These are phyloP conservation scores for Neurospora discreta DNA, from an alignment of 495 filamentous ascomycete species.

Conservation along the genomic window DNA sequence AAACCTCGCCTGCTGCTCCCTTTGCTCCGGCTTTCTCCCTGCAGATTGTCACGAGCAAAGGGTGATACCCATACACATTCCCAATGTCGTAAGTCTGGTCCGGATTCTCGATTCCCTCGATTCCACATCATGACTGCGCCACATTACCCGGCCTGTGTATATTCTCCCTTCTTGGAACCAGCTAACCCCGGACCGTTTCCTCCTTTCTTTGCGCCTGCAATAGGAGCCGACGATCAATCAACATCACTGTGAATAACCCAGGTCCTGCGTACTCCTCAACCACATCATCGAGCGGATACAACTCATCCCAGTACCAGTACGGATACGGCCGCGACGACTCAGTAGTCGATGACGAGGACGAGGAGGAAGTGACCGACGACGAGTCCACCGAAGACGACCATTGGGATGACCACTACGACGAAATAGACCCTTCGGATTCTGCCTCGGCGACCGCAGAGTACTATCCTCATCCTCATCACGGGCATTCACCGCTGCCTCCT, in stretches of 20 bases:
- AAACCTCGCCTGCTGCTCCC: conserved; percentile 2
- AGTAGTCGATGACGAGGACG: conserved; percentile 43
- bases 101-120: background rate
- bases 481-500: background rate
- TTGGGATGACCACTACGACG: conserved; percentile 40
- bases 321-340: conserved; percentile 26
- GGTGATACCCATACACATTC: conserved; percentile 24
- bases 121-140: conserved; percentile 1
- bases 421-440: conserved; percentile 74
- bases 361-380: conserved; percentile 20
- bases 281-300: conserved; percentile 15
- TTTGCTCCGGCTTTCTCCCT: conserved; percentile 28
- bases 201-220: background rate
- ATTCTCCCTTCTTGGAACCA: background rate
- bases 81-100: conserved; percentile 39
- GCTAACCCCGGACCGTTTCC: conserved; percentile 11
- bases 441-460: conserved; percentile 44
- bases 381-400: conserved; percentile 42
- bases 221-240: conserved; percentile 38
- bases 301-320: conserved; percentile 14
- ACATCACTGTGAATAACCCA: conserved; percentile 41
- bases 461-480: conserved; percentile 9
- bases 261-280: conserved; percentile 3
- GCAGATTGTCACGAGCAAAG: conserved; percentile 31
- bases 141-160: conserved; percentile 1